phyloP scores from a whole-genome alignment of 306 rosid species.

The Hippophae tibetana region DNA sequence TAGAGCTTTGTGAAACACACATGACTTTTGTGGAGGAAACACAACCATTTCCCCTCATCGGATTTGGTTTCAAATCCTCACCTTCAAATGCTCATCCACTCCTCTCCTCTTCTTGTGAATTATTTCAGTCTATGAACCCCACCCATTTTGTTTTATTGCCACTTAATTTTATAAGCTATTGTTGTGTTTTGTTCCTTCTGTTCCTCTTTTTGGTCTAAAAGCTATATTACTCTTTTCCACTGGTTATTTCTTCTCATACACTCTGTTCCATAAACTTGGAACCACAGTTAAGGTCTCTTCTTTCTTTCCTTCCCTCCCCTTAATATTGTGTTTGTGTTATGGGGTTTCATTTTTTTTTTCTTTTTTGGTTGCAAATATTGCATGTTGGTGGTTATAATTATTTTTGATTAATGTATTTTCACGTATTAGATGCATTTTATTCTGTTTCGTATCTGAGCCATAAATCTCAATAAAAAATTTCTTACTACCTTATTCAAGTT shows the following conservation, averaged over 20 bases:
- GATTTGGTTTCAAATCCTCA: constrained; percentile 53
- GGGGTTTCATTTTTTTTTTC: constrained; percentile 12
- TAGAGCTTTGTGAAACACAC: constrained; percentile 49
- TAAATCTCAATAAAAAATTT: too few species aligned
- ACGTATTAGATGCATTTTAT: too few species aligned
- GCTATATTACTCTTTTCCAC: constrained; percentile 20
- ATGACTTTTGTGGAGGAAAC: constrained; percentile 51
- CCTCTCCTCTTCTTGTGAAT: constrained; percentile 18
- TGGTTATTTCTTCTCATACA: constrained; percentile 36
- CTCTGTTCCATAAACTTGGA: constrained; percentile 26
- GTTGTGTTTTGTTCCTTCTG: neutral
- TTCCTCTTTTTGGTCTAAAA: constrained; percentile 21
- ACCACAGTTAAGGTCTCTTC: constrained; percentile 26
- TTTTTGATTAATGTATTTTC: too few species aligned
- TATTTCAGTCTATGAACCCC: constrained; percentile 25
- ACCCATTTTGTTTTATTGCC: constrained; percentile 33
- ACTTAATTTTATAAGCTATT: constrained; percentile 25
- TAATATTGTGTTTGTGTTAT: neutral
- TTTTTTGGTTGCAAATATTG: neutral
- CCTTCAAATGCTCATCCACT: constrained; percentile 82
- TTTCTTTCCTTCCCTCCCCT: neutral
- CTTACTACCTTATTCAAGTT: too few species aligned
- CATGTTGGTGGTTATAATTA: too few species aligned
- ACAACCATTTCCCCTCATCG: constrained; percentile 33
- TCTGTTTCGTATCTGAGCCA: too few species aligned